These are phyloP conservation scores for Aspergillus hortae DNA, from an alignment of 2,329 filamentous ascomycete genomes.

Conservation along the genomic window DNA sequence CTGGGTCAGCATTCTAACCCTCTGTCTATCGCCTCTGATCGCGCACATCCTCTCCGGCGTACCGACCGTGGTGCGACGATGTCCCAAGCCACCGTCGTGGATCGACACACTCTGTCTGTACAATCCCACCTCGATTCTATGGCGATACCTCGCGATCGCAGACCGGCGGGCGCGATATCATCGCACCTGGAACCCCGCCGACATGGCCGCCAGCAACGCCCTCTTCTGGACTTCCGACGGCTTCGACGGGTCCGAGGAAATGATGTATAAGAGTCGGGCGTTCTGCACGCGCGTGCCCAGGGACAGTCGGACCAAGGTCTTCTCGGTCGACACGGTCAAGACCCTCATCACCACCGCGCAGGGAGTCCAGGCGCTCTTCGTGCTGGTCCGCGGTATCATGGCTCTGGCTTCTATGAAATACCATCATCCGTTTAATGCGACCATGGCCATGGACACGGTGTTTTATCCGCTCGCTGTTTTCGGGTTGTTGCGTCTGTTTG, in stretches of 20 bases:
- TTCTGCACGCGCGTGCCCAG: conserved; percentile 3
- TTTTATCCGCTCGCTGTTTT: conserved; percentile 6
- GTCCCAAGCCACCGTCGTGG: neutral
- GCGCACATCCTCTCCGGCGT: conserved; percentile 2
- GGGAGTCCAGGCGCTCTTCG: conserved; percentile 1
- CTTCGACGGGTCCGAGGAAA: conserved; percentile 4
- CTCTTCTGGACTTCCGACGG: conserved; percentile 4
- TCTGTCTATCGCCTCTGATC: conserved; percentile 4
- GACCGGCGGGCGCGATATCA: conserved; percentile 1
- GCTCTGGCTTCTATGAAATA: neutral
- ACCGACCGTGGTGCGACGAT: conserved; percentile 4
- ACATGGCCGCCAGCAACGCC: conserved; percentile 5
- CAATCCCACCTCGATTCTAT: conserved; percentile 7
- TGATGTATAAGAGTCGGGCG: conserved; percentile 1
- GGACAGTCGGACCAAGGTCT: neutral
- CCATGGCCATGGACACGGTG: conserved; percentile 1
- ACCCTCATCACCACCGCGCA: conserved; percentile 4
- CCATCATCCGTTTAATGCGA: neutral
- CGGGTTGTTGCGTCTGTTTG: conserved; percentile 1
- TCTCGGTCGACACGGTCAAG: conserved; percentile 4
- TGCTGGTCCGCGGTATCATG: conserved; percentile 2
- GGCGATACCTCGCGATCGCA: conserved; percentile 6
- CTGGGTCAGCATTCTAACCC: conserved; percentile 4
- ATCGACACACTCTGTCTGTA: conserved; percentile 5
- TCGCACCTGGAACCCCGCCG: neutral